A percentile compares a stretch with the other conserved stretches of the same genome.
These are phyloP conservation scores for Hippophae gyantsensis DNA, from an alignment of 306 rosid species.

Conservation along the genomic window DNA sequence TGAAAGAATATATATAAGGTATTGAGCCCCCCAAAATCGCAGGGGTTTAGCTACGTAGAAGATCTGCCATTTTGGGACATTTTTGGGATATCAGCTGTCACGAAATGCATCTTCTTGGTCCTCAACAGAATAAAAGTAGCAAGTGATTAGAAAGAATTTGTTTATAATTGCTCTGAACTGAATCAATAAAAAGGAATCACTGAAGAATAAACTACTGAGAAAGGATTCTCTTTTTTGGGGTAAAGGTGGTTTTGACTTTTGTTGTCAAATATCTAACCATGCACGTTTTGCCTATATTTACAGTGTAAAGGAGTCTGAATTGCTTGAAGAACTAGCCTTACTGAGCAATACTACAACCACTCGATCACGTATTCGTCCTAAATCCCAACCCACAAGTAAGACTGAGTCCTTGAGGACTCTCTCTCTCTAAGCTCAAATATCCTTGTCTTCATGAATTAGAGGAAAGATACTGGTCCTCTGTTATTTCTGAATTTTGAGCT, in stretches of 20 bases:
- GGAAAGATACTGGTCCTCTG: constrained; percentile 4
- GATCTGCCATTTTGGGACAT: too few species aligned
- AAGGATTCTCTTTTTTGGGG: background rate
- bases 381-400: constrained; percentile 50
- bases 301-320: constrained; percentile 69
- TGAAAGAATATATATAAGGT: too few species aligned
- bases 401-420: constrained; percentile 1
- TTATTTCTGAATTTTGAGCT: background rate
- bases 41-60: too few species aligned
- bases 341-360: constrained; percentile 39
- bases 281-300: constrained; percentile 9
- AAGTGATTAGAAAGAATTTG: too few species aligned
- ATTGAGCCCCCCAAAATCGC: too few species aligned
- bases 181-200: too few species aligned
- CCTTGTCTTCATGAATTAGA: background rate
- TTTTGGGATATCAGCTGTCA: too few species aligned
- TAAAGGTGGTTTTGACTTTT: background rate
- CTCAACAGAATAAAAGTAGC: too few species aligned
- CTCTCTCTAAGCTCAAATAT: background rate
- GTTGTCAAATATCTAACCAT: background rate
- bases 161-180: too few species aligned
- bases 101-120: too few species aligned
- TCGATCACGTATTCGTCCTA: constrained; percentile 48
- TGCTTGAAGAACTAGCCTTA: constrained; percentile 78
- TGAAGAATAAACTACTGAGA: too few species aligned